A percentile compares a stretch with the other conserved stretches of the same genome.
Conservation (phyloP, 2,329 filamentous ascomycete genomes). For the Cytospora piceae region DNA sequence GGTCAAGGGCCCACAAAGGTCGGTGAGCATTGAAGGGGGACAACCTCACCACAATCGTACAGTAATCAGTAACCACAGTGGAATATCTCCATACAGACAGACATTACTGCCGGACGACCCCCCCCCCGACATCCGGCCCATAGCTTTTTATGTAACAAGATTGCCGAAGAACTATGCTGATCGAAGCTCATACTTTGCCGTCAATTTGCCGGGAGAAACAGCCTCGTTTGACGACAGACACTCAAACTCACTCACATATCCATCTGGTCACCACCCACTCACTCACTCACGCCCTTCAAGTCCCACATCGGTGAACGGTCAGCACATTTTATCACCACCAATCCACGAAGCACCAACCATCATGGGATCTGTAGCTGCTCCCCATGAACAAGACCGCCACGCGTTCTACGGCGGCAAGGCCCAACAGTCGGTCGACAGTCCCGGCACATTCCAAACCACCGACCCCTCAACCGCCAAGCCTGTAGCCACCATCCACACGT, state of each 20-base stretch:
- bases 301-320: neutral
- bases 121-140: neutral
- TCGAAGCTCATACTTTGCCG: neutral
- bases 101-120: neutral
- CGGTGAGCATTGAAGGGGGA: neutral
- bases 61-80: neutral
- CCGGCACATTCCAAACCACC: constrained; percentile 70
- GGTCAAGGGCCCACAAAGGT: neutral
- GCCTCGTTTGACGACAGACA: constrained; percentile 4
- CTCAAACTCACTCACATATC: neutral
- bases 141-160: neutral
- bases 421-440: constrained; percentile 62
- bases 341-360: neutral
- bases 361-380: constrained; percentile 24
- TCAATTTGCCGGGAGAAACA: neutral
- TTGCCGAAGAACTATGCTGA: neutral
- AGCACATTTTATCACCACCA: neutral
- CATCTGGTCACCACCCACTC: neutral
- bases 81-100: neutral
- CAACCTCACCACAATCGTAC: neutral
- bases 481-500: constrained; percentile 72
- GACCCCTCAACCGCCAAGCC: constrained; percentile 73
- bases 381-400: constrained; percentile 50
- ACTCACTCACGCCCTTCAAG: neutral
- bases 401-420: constrained; percentile 76